Base-by-base conservation (phyloP, 176 grass and related monocot genomes). In the Carex kokanica region DNA sequence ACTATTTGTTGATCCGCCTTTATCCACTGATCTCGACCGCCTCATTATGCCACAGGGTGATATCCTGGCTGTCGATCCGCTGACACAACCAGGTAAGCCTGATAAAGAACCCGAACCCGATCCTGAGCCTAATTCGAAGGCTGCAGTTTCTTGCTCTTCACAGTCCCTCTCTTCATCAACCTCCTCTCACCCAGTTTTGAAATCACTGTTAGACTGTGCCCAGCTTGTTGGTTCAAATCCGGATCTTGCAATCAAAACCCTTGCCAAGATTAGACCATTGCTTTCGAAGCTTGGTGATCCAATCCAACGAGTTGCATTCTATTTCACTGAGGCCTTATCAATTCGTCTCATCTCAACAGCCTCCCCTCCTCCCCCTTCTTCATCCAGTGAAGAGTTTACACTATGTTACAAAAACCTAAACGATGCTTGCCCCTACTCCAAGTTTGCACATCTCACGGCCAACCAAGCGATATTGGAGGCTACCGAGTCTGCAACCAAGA, bases 391-490 rank as follows among this genome's bases (percentile, higher is more conserved):
- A 75, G 93, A 93, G 78, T 89, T 96, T 81, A 95, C 93, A 38
- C 86, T 99, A 24, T 93, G 93, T 86, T 99, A 99, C 89, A 99
- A 96, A 82, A 91, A 83, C 32, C 86, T 99, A 74, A 93, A 99
- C 62, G 96, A 99, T 64, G 93, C 96, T 56, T 99, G 96, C 82
- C 96, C 96, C 24, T 99, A 99, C 88, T 95, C 86, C 85, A 99
- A 99, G 83, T 99, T 99, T 59, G 89, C 96, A 27, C 96, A 99
- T 87, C 91, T 99, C 34, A 99, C 96, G 0, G 96, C 96, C 27
- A 99, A 99, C 89, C 96, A 99, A 84, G 96, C 96, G 43, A 99
- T 99, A 84, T 84, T 99, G 54, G 97, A 99, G 86, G 93, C 97
- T 11, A 96, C 88, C 10, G 89, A 86, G 83, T 71, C 97, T 43